These are phyloP conservation scores for Boletus subparvulus DNA, from an alignment of 768 basidiomycete species.

Conservation along the genomic window DNA sequence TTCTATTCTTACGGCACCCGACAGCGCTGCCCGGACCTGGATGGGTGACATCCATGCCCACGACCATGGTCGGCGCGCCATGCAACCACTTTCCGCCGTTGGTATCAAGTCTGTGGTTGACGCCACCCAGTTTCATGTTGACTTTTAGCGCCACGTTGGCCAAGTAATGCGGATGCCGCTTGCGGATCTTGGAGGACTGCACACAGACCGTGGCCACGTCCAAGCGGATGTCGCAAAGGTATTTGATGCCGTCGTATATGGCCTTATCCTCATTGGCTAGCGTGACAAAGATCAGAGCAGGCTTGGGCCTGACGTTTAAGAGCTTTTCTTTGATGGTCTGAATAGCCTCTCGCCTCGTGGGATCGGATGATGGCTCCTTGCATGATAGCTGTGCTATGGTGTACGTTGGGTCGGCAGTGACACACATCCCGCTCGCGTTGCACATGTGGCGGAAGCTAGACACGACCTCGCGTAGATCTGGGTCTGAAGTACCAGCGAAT, in stretches of 20 bases:
- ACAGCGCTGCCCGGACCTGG: not conserved
- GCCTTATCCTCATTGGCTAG: not conserved
- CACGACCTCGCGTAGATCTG: not conserved
- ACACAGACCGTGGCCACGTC: not conserved
- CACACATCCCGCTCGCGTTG: not conserved
- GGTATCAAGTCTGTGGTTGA: not conserved
- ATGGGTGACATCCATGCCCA: not conserved
- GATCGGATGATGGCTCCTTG: not conserved
- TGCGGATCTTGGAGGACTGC: not conserved
- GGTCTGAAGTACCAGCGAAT: not conserved
- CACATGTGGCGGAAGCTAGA: not conserved
- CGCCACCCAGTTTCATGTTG: not conserved
- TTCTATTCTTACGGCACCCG: not conserved
- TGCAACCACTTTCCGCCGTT: not conserved
- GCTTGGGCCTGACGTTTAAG: not conserved
- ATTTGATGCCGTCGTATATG: not conserved
- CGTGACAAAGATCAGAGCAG: not conserved
- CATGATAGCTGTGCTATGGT: not conserved
- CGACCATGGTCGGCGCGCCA: not conserved
- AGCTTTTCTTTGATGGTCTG: not conserved
- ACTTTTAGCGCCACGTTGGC: not conserved
- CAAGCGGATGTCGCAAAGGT: not conserved
- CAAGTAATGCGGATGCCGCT: not conserved
- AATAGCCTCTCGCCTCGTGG: not conserved
- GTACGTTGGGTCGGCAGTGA: not conserved